Conservation (phyloP, 257 asterid species). For the Nicotiana undulata region DNA sequence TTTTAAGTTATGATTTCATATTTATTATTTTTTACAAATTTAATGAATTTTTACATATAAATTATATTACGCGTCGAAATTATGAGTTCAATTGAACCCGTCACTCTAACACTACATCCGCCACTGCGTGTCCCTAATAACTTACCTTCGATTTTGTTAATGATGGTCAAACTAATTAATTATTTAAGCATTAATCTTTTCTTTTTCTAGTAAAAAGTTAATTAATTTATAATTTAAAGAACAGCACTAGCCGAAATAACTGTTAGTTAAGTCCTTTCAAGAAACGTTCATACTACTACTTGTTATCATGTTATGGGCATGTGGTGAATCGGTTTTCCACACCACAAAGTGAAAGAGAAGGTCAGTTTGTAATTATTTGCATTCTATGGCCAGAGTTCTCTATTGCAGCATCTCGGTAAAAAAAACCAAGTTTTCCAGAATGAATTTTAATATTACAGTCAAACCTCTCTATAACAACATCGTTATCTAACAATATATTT, state of each 20-base stretch:
- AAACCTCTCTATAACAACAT: no score
- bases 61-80: no score
- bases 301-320: not conserved
- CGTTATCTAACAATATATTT: no score
- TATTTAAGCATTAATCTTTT: not conserved
- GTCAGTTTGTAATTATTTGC: not conserved
- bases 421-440: no score
- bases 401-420: no score
- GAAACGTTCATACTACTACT: not conserved
- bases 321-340: not conserved
- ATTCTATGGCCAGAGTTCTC: no score
- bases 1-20: no score
- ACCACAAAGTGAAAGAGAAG: not conserved
- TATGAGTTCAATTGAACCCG: no score
- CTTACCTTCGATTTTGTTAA: not conserved
- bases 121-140: not conserved
- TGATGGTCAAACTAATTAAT: not conserved
- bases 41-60: no score
- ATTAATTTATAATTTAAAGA: not conserved
- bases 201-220: not conserved
- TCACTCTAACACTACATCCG: no score
- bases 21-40: no score
- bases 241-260: not conserved
- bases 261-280: not conserved
- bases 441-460: no score